Evolutionary conservation across 768 basidiomycete genomes (phyloP), one percentile per base, ranked within the genome.

Genomic region (Mycena belliarum): DNA sequence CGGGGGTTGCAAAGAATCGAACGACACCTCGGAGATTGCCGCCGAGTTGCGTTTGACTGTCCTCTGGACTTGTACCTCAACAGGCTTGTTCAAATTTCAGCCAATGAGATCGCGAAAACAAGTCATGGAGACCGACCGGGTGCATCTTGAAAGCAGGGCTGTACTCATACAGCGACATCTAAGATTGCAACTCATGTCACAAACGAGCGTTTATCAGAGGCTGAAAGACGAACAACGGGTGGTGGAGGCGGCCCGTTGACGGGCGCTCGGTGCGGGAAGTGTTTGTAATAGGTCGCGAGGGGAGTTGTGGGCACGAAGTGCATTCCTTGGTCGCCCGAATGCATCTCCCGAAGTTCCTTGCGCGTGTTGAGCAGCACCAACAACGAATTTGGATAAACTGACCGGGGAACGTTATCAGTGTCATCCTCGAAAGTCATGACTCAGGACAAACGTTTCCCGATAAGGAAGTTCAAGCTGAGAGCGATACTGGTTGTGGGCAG

Each of bases 401-500:
- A n/a, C 3, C 1, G 29, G n/a, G n/a, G n/a, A n/a, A n/a, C n/a
- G 6, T 18, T 11, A 15, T 32, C 23, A n/a, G 43, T 20, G 43
- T 21, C 5, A 35, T 23, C 12, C 16, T 32, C 18, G 16, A 1
- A 52, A 47, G 40, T 5, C 40, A 24, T 25, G 20, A 42, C n/a
- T 26, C 20, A 15, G 11, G 16, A 64, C 77, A 48, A 52, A 81
- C 80, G 55, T 60, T 81, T 81, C 40, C 70, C 72, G 45, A 81
- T 81, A 21, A 80, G 69, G 53, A 81, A 80, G 58, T 81, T 79
- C 10, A 81, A 62, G 11, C 77, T 77, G 63, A 81, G 74, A 54
- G 79, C 79, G 18, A 80, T 4, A 77, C 68, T 55, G 76, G 79
- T 21, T 3, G 60, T 48, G 5, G 77, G 74, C 75, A 81, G 76